Evolutionary conservation across 169 alveolate species (phyloP).

Genomic region (Haemoproteus tartakovskyi): DNA sequence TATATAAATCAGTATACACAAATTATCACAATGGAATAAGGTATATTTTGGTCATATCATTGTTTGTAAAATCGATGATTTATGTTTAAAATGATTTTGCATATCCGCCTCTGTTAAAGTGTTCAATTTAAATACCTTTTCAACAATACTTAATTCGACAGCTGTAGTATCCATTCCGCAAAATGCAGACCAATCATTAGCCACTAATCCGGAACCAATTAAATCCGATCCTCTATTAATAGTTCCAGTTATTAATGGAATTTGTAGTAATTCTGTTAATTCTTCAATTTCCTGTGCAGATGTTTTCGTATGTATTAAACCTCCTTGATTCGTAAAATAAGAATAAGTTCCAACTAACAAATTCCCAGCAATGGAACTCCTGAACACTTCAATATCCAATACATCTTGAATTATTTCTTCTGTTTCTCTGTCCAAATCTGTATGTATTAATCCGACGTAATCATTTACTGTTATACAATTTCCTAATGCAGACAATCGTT

Average conservation of each 20-base stretch:
- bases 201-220: slow-evolving; percentile 91
- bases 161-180: slow-evolving; percentile 99
- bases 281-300: slow-evolving; percentile 98
- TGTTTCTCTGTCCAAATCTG: slow-evolving; percentile 98
- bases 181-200: slow-evolving; percentile 98
- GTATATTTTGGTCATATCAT: slow-evolving; percentile 32
- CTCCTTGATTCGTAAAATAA: slow-evolving; percentile 95
- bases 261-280: slow-evolving; percentile 91
- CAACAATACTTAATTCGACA: slow-evolving; percentile 95
- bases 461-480: slow-evolving; percentile 98
- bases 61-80: slow-evolving; percentile 43
- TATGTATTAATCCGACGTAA: slow-evolving; percentile 96
- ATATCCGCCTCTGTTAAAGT: slow-evolving; percentile 62
- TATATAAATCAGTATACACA: too few species aligned
- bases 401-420: slow-evolving; percentile 98
- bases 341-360: slow-evolving; percentile 98
- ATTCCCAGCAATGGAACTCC: slow-evolving; percentile 98
- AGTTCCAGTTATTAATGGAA: slow-evolving; percentile 98
- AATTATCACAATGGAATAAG: too few species aligned
- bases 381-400: slow-evolving; percentile 96
- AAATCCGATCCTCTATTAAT: slow-evolving; percentile 98
- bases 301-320: slow-evolving; percentile 94
- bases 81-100: slow-evolving; percentile 16
- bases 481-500: slow-evolving; percentile 97
- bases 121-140: slow-evolving; percentile 91